Base-by-base conservation (phyloP, 768 basidiomycete genomes). In the Porpolomopsis calyptriformis region DNA sequence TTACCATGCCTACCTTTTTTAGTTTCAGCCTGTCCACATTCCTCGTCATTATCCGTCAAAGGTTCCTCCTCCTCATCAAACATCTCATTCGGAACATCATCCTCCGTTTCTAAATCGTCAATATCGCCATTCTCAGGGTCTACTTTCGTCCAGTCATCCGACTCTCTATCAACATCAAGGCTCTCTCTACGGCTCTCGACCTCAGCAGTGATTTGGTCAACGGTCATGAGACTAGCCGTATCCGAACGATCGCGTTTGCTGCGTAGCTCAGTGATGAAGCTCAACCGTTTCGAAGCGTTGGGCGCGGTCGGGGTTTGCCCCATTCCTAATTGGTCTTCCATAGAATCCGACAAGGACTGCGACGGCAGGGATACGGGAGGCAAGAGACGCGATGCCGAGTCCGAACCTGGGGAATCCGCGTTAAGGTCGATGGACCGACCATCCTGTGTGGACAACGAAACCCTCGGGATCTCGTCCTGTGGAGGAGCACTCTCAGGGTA, bases 151-250 rank as follows among this genome's bases (percentile, higher is more conserved):
- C 85, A 88, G 27, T 82, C 87, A 37, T 87, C 76, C 8, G 67
- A 67, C 40, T 70, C 80, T 11, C 69, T 65, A 31, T 69, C 67
- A 14, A 66, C 53, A 9, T 57, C 65, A 54, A 67, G 72, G 54
- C 74, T 79, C 44, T 72, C 76, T 48, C 76, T 66, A 29, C 77
- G 69, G 55, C 80, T 88, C 56, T 78, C 94, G 6, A 99, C 86
- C 57, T 94, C 86, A 8, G 90, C 92, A 0, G 96, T 97, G 56
- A 99, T 96, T 64, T 99, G 91, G 57, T 99, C 94, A 19, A 99
- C 88, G 0, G 94, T 99, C 63, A 97, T 74, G 55, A 97, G 65
- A 53, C 87, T 91, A 3, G 88, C 89, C 6, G 90, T 89, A 57
- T 94, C 91, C 0, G 85, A 86, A 31, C 76, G 71, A 55, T 96